Percentiles rank a stretch among this genome's conserved stretches.
Evolutionary conservation across 2,329 filamentous ascomycete species (phyloP).

Genomic region (Monilinia fructicola): DNA sequence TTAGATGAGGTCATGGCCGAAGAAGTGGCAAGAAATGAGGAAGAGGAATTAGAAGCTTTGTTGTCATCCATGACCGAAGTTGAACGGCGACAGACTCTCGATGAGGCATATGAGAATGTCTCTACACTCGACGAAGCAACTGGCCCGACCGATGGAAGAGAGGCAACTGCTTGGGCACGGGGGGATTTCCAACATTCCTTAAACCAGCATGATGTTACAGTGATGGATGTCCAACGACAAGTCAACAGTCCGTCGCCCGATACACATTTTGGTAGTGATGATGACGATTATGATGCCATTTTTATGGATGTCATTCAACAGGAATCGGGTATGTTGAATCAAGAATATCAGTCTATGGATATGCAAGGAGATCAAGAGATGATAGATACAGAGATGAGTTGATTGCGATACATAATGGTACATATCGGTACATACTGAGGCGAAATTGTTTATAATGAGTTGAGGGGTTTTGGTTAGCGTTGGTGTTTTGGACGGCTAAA

Average conservation of each 20-base stretch:
- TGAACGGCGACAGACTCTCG: constrained; percentile 12
- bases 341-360: not conserved
- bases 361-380: constrained; percentile 26
- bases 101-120: constrained; percentile 16
- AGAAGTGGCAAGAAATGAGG: constrained; percentile 51
- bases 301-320: constrained; percentile 65
- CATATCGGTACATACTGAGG: constrained; percentile 1
- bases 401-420: constrained; percentile 4
- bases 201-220: not conserved
- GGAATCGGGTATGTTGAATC: constrained; percentile 38
- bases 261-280: constrained; percentile 45
- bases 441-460: constrained; percentile 10
- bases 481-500: constrained; percentile 30
- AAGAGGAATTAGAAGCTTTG: constrained; percentile 58
- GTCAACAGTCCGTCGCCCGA: constrained; percentile 25
- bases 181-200: constrained; percentile 12
- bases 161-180: constrained; percentile 7
- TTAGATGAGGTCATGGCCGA: constrained; percentile 50
- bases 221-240: constrained; percentile 20
- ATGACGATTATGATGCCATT: constrained; percentile 60
- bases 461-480: constrained; percentile 27
- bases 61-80: constrained; percentile 49
- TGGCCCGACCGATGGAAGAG: constrained; percentile 7
- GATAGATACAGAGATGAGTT: constrained; percentile 27
- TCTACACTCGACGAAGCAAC: constrained; percentile 23